Evolutionary conservation across 306 rosid species (phyloP), one percentile per base, ranked within the genome.

Genomic region (Ammopiptanthus mongolicus): DNA sequence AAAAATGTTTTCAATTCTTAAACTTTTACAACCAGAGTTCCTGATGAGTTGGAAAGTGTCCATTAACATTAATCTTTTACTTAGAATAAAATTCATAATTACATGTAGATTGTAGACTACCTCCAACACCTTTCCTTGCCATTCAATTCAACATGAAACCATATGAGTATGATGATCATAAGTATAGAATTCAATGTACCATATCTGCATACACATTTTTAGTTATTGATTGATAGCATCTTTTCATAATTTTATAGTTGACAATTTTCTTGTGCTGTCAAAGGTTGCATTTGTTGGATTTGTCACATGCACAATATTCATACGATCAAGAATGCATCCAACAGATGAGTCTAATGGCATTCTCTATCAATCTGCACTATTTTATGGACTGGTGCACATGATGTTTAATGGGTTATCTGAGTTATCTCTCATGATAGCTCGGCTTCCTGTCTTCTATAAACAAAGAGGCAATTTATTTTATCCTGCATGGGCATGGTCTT

Each of bases 401-500:
- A 78, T 93, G 90, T 93, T 93, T 31, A 93, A 93, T 75, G 98
- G 96, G 8, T 86, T 87, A 60, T 72, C 97, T 51, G 98, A 93
- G 86, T 81, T 91, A 21, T 78, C 97, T 51, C 88, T 93, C 21
- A 85, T 85, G 92, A 89, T 93, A 81, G 33, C 85, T 36, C 89
- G 98, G 66, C 91, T 91, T 8, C 98, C 97, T 1, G 89, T 93
- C 47, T 93, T 88, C 29, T 93, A 84, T 85, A 91, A 91, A 85
- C 97, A 93, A 85, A 88, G 97, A 68, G 96, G 86, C 44, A 93
- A 89, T 78, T 70, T 83, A 47, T 93, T 93, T 78, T 90, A 93
- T 65, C 90, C 97, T 55, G 85, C 94, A 14, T 88, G 91, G 91
- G 76, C 90, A 12, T 93, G 97, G 96, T 85, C 96, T 36, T 2